Conservation (phyloP, 2,329 filamentous ascomycete genomes). For the Aureobasidium sp. region DNA sequence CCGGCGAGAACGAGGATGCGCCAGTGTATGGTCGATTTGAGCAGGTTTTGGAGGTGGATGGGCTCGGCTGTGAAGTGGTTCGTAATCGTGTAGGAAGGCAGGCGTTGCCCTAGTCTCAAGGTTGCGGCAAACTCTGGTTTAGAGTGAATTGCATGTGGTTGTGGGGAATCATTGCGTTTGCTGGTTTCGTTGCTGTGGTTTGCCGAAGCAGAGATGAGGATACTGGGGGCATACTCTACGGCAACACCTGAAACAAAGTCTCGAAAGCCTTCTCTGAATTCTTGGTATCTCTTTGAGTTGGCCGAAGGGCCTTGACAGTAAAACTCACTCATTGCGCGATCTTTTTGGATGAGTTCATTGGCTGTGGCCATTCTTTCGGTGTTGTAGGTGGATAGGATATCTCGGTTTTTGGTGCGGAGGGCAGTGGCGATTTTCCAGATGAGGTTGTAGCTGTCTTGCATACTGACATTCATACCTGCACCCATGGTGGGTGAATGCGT, state of each 20-base stretch:
- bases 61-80: slow-evolving; percentile 8
- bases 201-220: not conserved
- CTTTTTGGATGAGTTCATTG: slow-evolving; percentile 39
- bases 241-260: slow-evolving; percentile 4
- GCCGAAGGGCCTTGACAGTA: not conserved
- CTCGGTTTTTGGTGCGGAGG: slow-evolving; percentile 33
- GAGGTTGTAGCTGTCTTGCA: slow-evolving; percentile 40
- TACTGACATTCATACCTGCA: slow-evolving; percentile 45
- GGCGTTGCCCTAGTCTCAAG: not conserved
- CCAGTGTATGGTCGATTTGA: not conserved
- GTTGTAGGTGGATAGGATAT: slow-evolving; percentile 35
- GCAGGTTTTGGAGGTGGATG: not conserved
- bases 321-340: slow-evolving; percentile 25
- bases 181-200: not conserved
- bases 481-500: slow-evolving; percentile 32
- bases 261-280: not conserved
- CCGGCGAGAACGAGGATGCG: not conserved
- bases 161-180: not conserved
- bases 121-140: not conserved
- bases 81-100: not conserved
- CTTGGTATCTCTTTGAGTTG: not conserved
- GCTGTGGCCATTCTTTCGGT: slow-evolving; percentile 38
- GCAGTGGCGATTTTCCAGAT: slow-evolving; percentile 40
- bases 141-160: not conserved
- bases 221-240: not conserved